Base-by-base conservation (phyloP, 257 asterid genomes). In the Cordia subcordata region DNA sequence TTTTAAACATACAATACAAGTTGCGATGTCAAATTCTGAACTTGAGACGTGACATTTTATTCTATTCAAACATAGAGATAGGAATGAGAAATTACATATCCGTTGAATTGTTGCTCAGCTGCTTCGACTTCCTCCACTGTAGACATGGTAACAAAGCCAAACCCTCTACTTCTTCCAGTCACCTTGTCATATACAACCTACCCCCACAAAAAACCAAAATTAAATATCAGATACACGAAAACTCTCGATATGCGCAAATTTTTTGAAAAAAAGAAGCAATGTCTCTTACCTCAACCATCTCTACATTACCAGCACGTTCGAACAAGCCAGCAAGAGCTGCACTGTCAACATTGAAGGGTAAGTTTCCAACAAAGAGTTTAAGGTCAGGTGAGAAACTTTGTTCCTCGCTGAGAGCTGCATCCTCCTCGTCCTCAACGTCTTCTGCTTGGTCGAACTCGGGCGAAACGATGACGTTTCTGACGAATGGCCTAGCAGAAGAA, bases 101-200 rank as follows among this genome's bases (percentile, higher is more conserved):
- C 96, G 68, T 92, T 72, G 75, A 88, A 82, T 55, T 82, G 90
- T 59, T 79, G 81, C 46, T 64, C 87, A n/a, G 96, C 96, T n/a
- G 88, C 87, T 70, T 79, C 81, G 49, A 73, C 96, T 80, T 83
- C 99, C 74, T 84, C 79, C 8, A 51, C 68, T 10, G 89, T 50
- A 33, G 99, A 81, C 99, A 88, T 92, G 17, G 99, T 88, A 71
- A 92, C 96, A 40, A 88, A 92, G 55, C 94, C 99, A 54, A 88
- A 92, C 11, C 99, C 99, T 69, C 96, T 74, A 67, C 99, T 92
- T 73, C 93, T 82, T 71, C 96, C 99, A 0, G 96, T 49, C 1
- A 23, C 22, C 74, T 82, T 92, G 79, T 88, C 96, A 55, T 92
- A 88, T 72, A 92, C 88, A 72, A 92, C 99, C 99, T 92, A 81